Evolutionary conservation across 768 basidiomycete genomes (phyloP).

Genomic region (Mycena epipterygia): DNA sequence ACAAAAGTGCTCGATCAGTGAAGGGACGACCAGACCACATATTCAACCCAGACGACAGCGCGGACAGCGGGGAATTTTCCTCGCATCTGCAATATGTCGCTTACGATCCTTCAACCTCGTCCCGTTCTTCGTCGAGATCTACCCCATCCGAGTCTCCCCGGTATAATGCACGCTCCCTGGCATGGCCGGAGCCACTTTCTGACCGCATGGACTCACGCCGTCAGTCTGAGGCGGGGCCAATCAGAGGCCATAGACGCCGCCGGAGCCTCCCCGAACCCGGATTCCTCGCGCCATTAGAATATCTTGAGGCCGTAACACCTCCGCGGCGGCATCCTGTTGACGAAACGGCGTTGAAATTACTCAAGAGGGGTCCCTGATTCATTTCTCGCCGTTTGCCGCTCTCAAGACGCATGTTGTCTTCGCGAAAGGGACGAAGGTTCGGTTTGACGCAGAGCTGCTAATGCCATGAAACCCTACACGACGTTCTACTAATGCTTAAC

Average conservation of each 20-base stretch:
- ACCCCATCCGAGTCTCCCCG: conserved; percentile 36
- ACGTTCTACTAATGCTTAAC: conserved; percentile 1
- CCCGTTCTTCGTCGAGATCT: conserved; percentile 31
- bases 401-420: background rate
- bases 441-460: conserved; percentile 19
- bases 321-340: conserved; percentile 79
- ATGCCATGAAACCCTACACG: background rate
- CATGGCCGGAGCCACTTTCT: conserved; percentile 28
- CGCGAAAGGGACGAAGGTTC: conserved; percentile 5
- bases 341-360: conserved; percentile 61
- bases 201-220: conserved; percentile 53
- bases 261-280: conserved; percentile 28
- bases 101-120: conserved; percentile 52
- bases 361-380: conserved; percentile 40
- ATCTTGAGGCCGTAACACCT: conserved; percentile 73
- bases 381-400: background rate
- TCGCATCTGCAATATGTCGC: conserved; percentile 61
- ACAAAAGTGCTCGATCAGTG: conserved; percentile 78
- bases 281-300: conserved; percentile 74
- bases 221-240: conserved; percentile 46
- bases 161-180: conserved; percentile 28
- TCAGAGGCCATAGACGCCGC: conserved; percentile 20
- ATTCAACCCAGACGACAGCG: conserved; percentile 55
- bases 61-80: conserved; percentile 50
- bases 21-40: conserved; percentile 69